These are phyloP conservation scores for Geotrichum klebahnii DNA, from an alignment of 1,139 yeast genomes.

Conservation along the genomic window DNA sequence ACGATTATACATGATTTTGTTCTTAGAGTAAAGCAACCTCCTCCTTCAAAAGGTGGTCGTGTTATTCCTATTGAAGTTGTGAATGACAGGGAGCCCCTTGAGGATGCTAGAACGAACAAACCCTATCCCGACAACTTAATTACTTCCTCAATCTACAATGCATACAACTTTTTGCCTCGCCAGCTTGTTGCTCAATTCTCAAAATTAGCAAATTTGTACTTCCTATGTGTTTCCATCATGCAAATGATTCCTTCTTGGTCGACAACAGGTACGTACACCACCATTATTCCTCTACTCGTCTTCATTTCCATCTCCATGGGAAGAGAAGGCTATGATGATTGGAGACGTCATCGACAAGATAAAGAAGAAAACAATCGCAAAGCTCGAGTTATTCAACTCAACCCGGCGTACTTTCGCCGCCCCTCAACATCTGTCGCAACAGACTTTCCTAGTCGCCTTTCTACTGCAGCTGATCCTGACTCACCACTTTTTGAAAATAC, in stretches of 20 bases:
- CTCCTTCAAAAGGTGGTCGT: slow-evolving; percentile 67
- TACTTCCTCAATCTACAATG: slow-evolving; percentile 82
- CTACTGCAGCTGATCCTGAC: slow-evolving; percentile 10
- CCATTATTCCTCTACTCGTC: slow-evolving; percentile 79
- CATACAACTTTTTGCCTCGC: slow-evolving; percentile 78
- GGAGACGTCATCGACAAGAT: slow-evolving; percentile 81
- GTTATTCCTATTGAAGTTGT: slow-evolving; percentile 55
- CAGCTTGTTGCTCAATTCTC: slow-evolving; percentile 89
- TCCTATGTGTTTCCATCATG: slow-evolving; percentile 80
- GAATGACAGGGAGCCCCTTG: slow-evolving; percentile 32
- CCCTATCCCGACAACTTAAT: slow-evolving; percentile 66
- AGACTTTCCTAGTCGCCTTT: slow-evolving; percentile 6
- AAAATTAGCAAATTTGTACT: slow-evolving; percentile 81
- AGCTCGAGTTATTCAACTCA: slow-evolving; percentile 42
- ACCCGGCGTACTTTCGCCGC: not conserved
- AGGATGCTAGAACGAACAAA: slow-evolving; percentile 65
- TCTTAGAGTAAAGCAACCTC: slow-evolving; percentile 45
- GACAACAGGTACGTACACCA: slow-evolving; percentile 93
- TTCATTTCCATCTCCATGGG: slow-evolving; percentile 88
- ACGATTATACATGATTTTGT: slow-evolving; percentile 33
- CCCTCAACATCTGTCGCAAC: not conserved
- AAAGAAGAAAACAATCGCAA: slow-evolving; percentile 71
- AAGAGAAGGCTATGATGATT: slow-evolving; percentile 91
- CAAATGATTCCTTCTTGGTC: slow-evolving; percentile 98
- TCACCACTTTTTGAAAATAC: slow-evolving; percentile 24